Percentiles rank a stretch among this genome's conserved stretches.
Evolutionary conservation across 2,329 filamentous ascomycete genomes (phyloP).

Genomic region (Colletotrichum tanaceti): DNA sequence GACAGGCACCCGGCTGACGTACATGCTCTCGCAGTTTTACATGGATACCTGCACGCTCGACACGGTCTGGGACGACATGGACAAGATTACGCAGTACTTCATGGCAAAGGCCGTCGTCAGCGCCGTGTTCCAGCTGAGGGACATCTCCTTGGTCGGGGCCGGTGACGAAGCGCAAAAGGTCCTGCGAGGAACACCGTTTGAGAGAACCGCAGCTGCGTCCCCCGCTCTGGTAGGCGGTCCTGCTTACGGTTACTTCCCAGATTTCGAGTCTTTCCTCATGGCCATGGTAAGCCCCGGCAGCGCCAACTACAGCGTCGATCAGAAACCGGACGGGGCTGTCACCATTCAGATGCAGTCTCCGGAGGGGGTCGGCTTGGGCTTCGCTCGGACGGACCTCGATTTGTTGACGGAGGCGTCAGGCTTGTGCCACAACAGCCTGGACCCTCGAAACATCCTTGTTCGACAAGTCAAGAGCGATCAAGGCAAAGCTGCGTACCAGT

Average conservation of each 20-base stretch:
- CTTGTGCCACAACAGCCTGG: conserved; percentile 32
- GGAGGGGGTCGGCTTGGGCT: not conserved
- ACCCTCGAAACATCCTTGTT: conserved; percentile 24
- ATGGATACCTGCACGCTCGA: not conserved
- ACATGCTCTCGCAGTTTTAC: conserved; percentile 26
- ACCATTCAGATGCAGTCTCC: not conserved
- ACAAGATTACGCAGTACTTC: not conserved
- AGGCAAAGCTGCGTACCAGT: not conserved
- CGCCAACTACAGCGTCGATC: not conserved
- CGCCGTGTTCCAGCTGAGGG: not conserved
- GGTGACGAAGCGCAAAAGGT: not conserved
- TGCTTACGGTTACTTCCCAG: not conserved
- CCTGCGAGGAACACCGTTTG: not conserved
- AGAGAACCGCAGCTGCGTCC: not conserved
- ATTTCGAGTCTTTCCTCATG: not conserved
- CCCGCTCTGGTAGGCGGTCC: not conserved
- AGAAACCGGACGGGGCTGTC: conserved; percentile 7
- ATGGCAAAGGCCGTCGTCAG: not conserved
- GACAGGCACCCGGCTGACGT: not conserved
- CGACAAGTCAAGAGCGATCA: not conserved
- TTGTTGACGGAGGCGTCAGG: not conserved
- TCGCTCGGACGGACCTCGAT: conserved; percentile 10
- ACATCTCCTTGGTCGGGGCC: not conserved
- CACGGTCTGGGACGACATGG: not conserved
- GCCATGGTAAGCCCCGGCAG: not conserved